A percentile compares a stretch with the other conserved stretches of the same genome.
Evolutionary conservation across 768 basidiomycete genomes (phyloP).

Genomic region (Sistotremastrum suecicum): DNA sequence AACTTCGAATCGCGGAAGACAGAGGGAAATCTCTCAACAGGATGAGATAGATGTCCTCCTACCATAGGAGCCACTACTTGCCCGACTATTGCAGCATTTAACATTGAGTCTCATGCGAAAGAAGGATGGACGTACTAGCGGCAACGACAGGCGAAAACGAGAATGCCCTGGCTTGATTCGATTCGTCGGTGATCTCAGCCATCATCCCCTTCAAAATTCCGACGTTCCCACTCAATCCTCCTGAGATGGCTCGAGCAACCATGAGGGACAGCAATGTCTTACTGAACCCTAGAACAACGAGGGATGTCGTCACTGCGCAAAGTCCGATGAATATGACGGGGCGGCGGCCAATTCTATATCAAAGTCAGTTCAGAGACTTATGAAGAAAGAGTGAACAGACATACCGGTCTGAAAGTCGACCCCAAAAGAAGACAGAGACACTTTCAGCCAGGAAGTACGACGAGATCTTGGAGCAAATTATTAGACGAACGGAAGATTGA

Average conservation of each 20-base stretch:
- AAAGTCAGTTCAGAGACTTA: too few species aligned
- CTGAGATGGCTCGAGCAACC: slow-evolving; percentile 18
- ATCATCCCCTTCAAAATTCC: slow-evolving; percentile 37
- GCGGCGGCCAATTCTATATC: slow-evolving; percentile 20
- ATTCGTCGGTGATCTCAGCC: slow-evolving; percentile 27
- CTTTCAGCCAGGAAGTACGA: slow-evolving; percentile 30
- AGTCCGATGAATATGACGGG: slow-evolving; percentile 31
- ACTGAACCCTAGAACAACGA: slow-evolving; percentile 29
- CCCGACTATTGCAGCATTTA: too few species aligned
- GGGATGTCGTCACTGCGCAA: slow-evolving; percentile 24
- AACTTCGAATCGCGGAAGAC: slow-evolving; percentile 32
- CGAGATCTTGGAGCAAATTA: slow-evolving; percentile 22
- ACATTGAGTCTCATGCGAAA: too few species aligned
- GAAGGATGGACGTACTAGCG: too few species aligned
- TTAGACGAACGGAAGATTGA: not conserved
- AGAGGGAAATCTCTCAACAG: slow-evolving; percentile 39
- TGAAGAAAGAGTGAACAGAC: too few species aligned
- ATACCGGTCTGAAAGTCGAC: slow-evolving; percentile 24
- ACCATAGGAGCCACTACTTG: slow-evolving; percentile 25
- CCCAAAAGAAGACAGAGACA: slow-evolving; percentile 30
- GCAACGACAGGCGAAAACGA: slow-evolving; percentile 24
- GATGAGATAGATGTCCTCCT: slow-evolving; percentile 40
- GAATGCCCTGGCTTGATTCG: slow-evolving; percentile 28
- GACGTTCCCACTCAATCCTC: slow-evolving; percentile 23
- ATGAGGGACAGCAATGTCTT: slow-evolving; percentile 31